Conservation (phyloP, 352 stramenopile species). For the Thalassiosira livingstoniorum region DNA sequence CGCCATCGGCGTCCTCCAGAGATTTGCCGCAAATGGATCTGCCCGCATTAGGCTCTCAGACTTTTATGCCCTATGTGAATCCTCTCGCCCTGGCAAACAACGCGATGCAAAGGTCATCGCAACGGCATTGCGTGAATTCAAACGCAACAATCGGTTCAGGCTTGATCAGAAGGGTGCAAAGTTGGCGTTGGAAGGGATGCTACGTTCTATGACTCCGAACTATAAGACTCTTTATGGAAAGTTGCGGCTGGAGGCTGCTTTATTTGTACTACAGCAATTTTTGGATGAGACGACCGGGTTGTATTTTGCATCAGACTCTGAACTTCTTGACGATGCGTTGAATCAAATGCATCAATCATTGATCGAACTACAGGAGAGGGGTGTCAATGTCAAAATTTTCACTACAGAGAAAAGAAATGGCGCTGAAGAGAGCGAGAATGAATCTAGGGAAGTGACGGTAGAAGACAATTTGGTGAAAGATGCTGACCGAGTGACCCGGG, state of each 20-base stretch:
- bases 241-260: slow-evolving; percentile 27
- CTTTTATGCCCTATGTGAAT: slow-evolving; percentile 52
- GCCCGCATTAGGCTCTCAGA: slow-evolving; percentile 51
- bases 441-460: slow-evolving; percentile 16
- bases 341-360: slow-evolving; percentile 35
- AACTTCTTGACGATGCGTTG: slow-evolving; percentile 49
- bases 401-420: not conserved
- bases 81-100: slow-evolving; percentile 48
- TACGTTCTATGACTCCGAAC: slow-evolving; percentile 49
- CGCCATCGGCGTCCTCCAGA: slow-evolving; percentile 54
- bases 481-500: slow-evolving; percentile 26
- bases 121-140: slow-evolving; percentile 60
- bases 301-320: slow-evolving; percentile 50
- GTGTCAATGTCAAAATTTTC: slow-evolving; percentile 38
- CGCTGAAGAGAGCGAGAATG: not conserved
- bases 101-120: slow-evolving; percentile 58
- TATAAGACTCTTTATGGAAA: slow-evolving; percentile 59
- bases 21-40: slow-evolving; percentile 27
- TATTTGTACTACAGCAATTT: slow-evolving; percentile 52
- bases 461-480: slow-evolving; percentile 39
- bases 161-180: slow-evolving; percentile 34
- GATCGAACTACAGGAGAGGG: slow-evolving; percentile 48
- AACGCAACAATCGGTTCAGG: slow-evolving; percentile 50
- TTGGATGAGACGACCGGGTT: slow-evolving; percentile 51
- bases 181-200: slow-evolving; percentile 55